These are phyloP conservation scores for Juglanconis oblonga DNA, from an alignment of 2,329 filamentous ascomycete genomes.

Conservation along the genomic window DNA sequence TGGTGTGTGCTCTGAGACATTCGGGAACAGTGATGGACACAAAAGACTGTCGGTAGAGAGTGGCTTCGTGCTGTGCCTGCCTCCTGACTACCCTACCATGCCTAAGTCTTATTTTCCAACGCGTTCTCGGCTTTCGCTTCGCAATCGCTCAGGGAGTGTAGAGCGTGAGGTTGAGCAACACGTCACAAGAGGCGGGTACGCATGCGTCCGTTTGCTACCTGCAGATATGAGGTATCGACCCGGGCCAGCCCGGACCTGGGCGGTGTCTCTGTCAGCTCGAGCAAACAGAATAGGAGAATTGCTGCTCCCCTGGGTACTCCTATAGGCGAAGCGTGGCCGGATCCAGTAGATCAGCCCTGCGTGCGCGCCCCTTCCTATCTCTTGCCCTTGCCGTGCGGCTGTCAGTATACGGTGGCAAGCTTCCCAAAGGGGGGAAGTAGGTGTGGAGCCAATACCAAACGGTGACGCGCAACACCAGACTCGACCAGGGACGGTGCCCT, in stretches of 20 bases:
- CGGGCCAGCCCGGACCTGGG: not conserved
- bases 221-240: not conserved
- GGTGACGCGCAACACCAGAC: slow-evolving; percentile 4
- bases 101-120: not conserved
- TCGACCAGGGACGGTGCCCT: slow-evolving; percentile 4
- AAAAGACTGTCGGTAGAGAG: not conserved
- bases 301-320: not conserved
- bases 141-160: not conserved
- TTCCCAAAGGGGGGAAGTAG: not conserved
- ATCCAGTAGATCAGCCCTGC: not conserved
- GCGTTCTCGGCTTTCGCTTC: not conserved
- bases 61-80: slow-evolving; percentile 2
- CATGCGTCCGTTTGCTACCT: slow-evolving; percentile 6
- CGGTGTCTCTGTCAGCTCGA: not conserved
- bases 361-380: not conserved
- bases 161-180: not conserved
- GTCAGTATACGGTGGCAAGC: not conserved
- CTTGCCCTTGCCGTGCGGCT: not conserved
- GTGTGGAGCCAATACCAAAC: not conserved
- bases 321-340: not conserved
- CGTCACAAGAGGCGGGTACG: slow-evolving; percentile 8
- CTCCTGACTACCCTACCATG: not conserved
- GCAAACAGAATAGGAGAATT: slow-evolving; percentile 2
- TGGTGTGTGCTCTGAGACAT: slow-evolving; percentile 15
- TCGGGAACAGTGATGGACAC: slow-evolving; percentile 15